Percentiles rank a stretch among this genome's conserved stretches.
phyloP scores from a whole-genome alignment of 2,329 filamentous ascomycete genomes.

The Didymella segeticola region DNA sequence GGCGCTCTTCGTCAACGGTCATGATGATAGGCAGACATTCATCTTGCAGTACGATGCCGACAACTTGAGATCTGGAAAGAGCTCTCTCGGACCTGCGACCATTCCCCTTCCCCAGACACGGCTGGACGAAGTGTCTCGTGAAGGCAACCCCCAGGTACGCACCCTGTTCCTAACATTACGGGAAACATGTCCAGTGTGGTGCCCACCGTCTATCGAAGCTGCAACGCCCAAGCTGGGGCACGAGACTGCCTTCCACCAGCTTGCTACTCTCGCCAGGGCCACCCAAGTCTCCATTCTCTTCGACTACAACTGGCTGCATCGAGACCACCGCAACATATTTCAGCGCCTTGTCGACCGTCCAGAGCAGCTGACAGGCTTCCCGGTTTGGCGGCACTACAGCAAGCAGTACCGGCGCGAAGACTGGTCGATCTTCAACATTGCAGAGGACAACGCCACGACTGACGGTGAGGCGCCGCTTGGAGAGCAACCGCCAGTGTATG shows the following conservation, averaged over 20 bases:
- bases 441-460: neutral
- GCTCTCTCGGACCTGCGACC: conserved; percentile 1
- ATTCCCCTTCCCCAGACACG: conserved; percentile 2
- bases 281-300: conserved; percentile 19
- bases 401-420: neutral
- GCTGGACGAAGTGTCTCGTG: conserved; percentile 14
- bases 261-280: conserved; percentile 20
- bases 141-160: conserved; percentile 17
- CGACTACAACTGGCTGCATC: conserved; percentile 24
- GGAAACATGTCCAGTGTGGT: conserved; percentile 20
- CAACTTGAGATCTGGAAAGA: conserved; percentile 19
- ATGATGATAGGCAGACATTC: conserved; percentile 20
- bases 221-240: neutral
- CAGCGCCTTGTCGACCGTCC: neutral
- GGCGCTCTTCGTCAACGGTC: conserved; percentile 15
- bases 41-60: conserved; percentile 26
- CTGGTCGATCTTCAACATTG: neutral
- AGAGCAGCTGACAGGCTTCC: neutral
- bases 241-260: neutral
- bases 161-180: conserved; percentile 11
- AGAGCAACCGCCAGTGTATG: neutral
- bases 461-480: no score
- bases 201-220: neutral
- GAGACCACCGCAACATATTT: conserved; percentile 3
- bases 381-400: neutral